Evolutionary conservation across 306 rosid species (phyloP), one percentile per base, ranked within the genome.

Genomic region (Morella rubra): DNA sequence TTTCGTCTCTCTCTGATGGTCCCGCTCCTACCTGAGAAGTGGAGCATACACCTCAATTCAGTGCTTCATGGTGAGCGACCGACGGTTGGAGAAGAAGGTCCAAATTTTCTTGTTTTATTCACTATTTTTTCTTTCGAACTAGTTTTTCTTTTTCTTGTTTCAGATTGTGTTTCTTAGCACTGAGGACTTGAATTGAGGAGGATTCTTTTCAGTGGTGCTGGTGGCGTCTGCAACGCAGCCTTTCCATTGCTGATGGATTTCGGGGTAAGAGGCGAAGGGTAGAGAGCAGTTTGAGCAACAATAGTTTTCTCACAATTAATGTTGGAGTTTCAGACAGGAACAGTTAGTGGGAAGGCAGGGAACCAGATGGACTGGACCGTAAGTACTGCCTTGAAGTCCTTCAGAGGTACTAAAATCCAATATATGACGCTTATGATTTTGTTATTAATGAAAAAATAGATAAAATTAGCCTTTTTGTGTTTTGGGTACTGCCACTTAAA

Each of bases 301-400:
- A 27, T 59, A 37, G 11, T 74, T 14, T 73, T 42, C 44, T 13
- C 37, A 37, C 11, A 10, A n/a, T 20, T 72, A 27, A 14, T 32
- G 59, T 68, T 69, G 71, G 46, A 53, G n/a, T 82, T 77, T 60
- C 87, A 84, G 90, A 84, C 77, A 71, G 85, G 82, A 75, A 73
- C 79, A 3, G 80, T 69, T 46, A 85, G 85, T 81, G 85, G 83
- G 46, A 79, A 76, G 74, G 73, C 71, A 24, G 72, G 67, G 67
- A 80, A 83, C 79, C 81, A 72, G 84, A 92, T 95, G 98, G 98
- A 90, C 56, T 96, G 98, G 97, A 67, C 78, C 68, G 86, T 68
- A 75, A 85, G 74, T n/a, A 90, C 74, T 76, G 83, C 92, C 62
- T 85, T 65, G 54, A 88, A 86, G 84, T 79, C 90, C 69, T 88